Conservation (phyloP, 208 protist species). For the Herpetomonas samuelpessoai region DNA sequence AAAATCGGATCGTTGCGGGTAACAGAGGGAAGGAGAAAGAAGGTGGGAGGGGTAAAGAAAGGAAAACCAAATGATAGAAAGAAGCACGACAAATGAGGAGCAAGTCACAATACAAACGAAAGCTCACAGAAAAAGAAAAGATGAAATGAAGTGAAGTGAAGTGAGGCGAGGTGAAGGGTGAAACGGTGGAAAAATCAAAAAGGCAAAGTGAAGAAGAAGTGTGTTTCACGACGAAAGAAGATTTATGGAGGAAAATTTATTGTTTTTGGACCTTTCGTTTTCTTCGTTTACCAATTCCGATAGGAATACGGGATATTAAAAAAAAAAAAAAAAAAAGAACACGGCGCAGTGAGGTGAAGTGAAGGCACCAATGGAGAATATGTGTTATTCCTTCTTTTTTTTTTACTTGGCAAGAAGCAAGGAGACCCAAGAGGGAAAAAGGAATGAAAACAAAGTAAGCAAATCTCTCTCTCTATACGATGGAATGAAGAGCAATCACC, state of each 20-base stretch:
- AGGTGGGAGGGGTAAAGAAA: not conserved
- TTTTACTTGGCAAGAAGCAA: not conserved
- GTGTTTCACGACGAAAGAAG: not conserved
- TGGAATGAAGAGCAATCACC: too few relatives aligned
- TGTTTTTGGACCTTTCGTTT: slow-evolving; percentile 5
- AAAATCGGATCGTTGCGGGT: too few relatives aligned
- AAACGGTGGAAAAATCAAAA: not conserved
- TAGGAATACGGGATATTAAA: too few relatives aligned
- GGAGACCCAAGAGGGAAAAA: slow-evolving; percentile 10
- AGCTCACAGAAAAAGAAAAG: not conserved
- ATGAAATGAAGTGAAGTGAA: slow-evolving; percentile 4
- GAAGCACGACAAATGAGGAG: not conserved
- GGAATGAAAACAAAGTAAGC: slow-evolving; percentile 6
- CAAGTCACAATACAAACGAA: not conserved
- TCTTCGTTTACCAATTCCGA: too few relatives aligned
- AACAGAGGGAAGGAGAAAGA: not conserved
- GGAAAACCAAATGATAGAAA: slow-evolving; percentile 2
- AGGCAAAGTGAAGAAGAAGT: not conserved
- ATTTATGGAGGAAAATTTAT: slow-evolving; percentile 8
- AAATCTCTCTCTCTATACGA: slow-evolving; percentile 9
- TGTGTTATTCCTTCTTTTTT: not conserved
- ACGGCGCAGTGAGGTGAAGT: not conserved
- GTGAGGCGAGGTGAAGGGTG: slow-evolving; percentile 3
- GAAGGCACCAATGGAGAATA: not conserved
- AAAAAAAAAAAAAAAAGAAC: slow-evolving; percentile 5